These are phyloP conservation scores for Actinomortierella ambigua DNA, from an alignment of 371 early-diverging fungal species.

Conservation along the genomic window DNA sequence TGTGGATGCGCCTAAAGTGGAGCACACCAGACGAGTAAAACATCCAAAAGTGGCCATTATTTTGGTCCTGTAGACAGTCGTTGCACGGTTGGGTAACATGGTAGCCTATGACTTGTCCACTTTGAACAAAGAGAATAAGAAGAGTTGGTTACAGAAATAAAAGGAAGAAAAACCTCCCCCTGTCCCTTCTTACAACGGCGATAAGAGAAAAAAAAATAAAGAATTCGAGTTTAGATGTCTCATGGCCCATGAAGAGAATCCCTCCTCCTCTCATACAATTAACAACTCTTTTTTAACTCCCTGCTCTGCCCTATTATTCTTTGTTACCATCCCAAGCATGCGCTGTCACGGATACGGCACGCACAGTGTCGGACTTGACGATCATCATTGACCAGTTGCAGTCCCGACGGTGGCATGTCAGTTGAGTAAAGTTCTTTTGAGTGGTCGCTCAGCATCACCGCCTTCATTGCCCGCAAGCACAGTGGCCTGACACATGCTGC, in stretches of 20 bases:
- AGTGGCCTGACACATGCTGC: conserved; percentile 55
- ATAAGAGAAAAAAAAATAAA: not conserved
- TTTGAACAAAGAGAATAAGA: conserved; percentile 4
- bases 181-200: no score
- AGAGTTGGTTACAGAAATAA: no score
- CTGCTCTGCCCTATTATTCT: no score
- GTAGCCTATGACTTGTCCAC: conserved; percentile 72
- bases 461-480: conserved; percentile 69
- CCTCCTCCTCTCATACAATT: no score
- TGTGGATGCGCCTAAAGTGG: conserved; percentile 31
- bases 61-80: conserved; percentile 64
- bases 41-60: conserved; percentile 78
- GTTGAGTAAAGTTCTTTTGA: conserved; percentile 60
- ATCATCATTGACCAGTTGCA: conserved; percentile 65
- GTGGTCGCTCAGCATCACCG: conserved; percentile 69
- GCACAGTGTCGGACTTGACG: conserved; percentile 67
- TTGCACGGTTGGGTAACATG: conserved; percentile 75
- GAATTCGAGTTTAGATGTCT: no score
- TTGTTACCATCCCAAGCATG: conserved; percentile 64
- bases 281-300: no score
- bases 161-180: no score
- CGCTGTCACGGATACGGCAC: conserved; percentile 70
- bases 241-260: no score
- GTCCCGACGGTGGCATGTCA: conserved; percentile 59
- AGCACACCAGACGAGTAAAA: conserved; percentile 61